Base-by-base conservation (phyloP, 176 grass and related monocot genomes). In the Triticum dicoccoides region DNA sequence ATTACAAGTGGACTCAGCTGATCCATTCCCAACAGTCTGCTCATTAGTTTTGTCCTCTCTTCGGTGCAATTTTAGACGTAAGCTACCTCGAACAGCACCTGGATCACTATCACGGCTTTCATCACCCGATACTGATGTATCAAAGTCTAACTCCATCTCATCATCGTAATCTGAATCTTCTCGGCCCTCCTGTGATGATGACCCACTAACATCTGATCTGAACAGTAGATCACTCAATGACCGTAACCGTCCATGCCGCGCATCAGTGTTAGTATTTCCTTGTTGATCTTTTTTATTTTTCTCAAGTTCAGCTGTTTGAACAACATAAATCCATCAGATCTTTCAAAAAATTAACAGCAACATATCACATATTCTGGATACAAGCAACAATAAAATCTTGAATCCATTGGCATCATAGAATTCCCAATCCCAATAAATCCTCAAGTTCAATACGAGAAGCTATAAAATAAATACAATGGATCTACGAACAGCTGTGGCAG, bases 81-180 rank as follows among this genome's bases (percentile, higher is more conserved):
- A 92, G 86, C 92, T 94, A 59, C 92, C 86, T 11, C 54, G 78
- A 80, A 94, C 61, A 5, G 92, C 76, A 61, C 85, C 85, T 93
- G 85, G 92, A 79, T 96, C 96, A 78, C 88, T 94, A 10, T 92
- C 90, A 54, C 69, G 89, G 58, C 75, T 86, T 90, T 96, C 97
- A 64, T 97, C 90, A 86, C 86, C 93, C 1, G 96, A 96, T 64
- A 83, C 79, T 61, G 96, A 91, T 24, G 94, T 92, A n/a, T 96
- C 94, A 61, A 96, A 96, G 68, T 99, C 97, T 65, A 96, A 78
- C 54, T 99, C 97, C 92, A 96, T 99, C 80, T 96, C 97, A 44
- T 99, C 89, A 68, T 99, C 90, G 85, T 84, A 88, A 85, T 99
- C 97, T 81, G 88, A 92, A 79, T 89, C 96, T 81, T 98, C 90